Evolutionary conservation across 2,329 filamentous ascomycete genomes (phyloP).

Genomic region (Alternaria metachromatica): DNA sequence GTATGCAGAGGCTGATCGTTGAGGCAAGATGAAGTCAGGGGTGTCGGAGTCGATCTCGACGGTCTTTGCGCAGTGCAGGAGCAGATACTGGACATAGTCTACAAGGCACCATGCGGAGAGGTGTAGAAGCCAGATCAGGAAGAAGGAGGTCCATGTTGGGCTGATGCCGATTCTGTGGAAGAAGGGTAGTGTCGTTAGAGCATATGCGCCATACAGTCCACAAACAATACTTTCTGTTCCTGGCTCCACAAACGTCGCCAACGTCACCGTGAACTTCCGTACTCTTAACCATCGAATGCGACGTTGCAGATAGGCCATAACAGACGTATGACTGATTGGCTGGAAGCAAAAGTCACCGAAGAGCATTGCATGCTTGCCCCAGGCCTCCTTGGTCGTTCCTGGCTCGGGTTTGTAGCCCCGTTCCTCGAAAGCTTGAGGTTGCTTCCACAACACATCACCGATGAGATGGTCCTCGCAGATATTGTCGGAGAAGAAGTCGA

Average conservation of each 20-base stretch:
- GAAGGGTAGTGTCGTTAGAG: slow-evolving; percentile 74
- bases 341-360: slow-evolving; percentile 89
- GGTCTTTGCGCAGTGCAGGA: slow-evolving; percentile 75
- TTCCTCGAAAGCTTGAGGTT: slow-evolving; percentile 49
- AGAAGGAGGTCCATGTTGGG: slow-evolving; percentile 72
- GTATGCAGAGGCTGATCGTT: slow-evolving; percentile 47
- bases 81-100: slow-evolving; percentile 76
- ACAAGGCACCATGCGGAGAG: slow-evolving; percentile 74
- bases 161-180: slow-evolving; percentile 64
- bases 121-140: slow-evolving; percentile 68
- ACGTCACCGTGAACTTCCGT: slow-evolving; percentile 88
- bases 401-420: slow-evolving; percentile 28
- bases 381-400: slow-evolving; percentile 50
- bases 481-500: slow-evolving; percentile 93
- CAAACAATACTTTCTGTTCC: slow-evolving; percentile 89
- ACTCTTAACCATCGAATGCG: slow-evolving; percentile 91
- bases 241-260: slow-evolving; percentile 90
- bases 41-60: slow-evolving; percentile 75
- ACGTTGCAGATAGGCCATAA: slow-evolving; percentile 77
- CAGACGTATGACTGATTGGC: slow-evolving; percentile 81
- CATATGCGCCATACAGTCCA: slow-evolving; percentile 80
- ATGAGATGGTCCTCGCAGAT: slow-evolving; percentile 99
- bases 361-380: slow-evolving; percentile 81
- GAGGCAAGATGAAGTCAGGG: slow-evolving; percentile 70
- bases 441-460: slow-evolving; percentile 86